Base-by-base conservation (phyloP, 2,329 filamentous ascomycete genomes). In the Lojkania enalia region DNA sequence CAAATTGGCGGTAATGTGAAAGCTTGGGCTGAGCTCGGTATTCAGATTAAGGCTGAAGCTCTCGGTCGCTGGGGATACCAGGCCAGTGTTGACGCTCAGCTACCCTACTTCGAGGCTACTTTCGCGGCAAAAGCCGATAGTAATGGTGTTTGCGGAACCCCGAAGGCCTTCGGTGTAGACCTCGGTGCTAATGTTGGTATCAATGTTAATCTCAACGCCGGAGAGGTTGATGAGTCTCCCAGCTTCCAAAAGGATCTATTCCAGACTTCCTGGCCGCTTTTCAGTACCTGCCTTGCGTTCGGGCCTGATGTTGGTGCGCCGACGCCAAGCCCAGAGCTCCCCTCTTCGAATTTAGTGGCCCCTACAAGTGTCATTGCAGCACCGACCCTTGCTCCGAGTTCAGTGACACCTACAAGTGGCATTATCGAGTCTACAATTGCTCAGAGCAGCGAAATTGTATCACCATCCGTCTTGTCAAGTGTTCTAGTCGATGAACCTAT, bases 1-100 rank as follows among this genome's bases (percentile, higher is more conserved):
- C 46, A 53, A 19, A 51, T 60, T 31, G 33, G 36, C 5, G 57
- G 49, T 6, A 37, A 51, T 19, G 20, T 58, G 12, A 37, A 42
- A 5, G 52, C 56, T 2, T 61, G 58, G 58, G 51, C 39, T 19
- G 58, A 61, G 25, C 52, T 59, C 6, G 52, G 48, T 18, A 42
- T 61, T 20, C 35, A 45, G 20, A 42, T 61, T 19, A 56, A 61
- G 42, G 58, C 47, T n/a, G 52, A 58, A 19, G 49, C 46, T 12
- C 42, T 60, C 13, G 51, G 52, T 5, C 48, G 51, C 25, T 60
- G 54, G 54, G 57, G 57, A 5, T 60, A 56, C 23, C 51, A 58
- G 50, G 57, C 55, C 9, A 35, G 48, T 21, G 37, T 60, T 5
- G 57, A 58, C 9, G 54, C 57, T 18, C 42, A 56, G 16, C 44